A percentile compares a stretch with the other conserved stretches of the same genome.
Evolutionary conservation across 78 protist species (phyloP).

Genomic region (Paulinella micropora): DNA sequence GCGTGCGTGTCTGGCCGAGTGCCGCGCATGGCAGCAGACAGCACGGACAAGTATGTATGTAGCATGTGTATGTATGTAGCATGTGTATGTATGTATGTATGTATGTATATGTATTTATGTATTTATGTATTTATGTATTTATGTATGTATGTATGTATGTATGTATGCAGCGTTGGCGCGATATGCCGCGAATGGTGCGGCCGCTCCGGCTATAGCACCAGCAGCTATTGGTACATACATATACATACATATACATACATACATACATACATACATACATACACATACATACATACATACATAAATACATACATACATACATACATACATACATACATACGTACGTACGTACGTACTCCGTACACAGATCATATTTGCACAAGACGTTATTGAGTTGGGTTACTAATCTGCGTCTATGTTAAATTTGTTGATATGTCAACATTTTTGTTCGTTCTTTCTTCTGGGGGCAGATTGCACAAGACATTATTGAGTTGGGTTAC

Average conservation of each 20-base stretch:
- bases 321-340: not conserved
- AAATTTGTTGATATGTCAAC: too few species aligned
- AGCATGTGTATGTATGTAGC: not conserved
- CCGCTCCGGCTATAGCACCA: too few species aligned
- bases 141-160: not conserved
- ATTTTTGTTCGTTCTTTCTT: too few species aligned
- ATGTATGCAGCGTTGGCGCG: not conserved
- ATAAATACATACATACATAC: not conserved
- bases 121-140: not conserved
- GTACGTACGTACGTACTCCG: too few species aligned
- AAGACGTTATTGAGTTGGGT: too few species aligned
- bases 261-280: not conserved
- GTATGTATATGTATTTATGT: not conserved
- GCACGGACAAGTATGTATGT: not conserved
- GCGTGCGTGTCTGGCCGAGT: not conserved
- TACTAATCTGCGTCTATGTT: too few species aligned
- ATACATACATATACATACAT: not conserved
- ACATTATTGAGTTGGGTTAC: too few species aligned
- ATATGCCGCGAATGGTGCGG: too few species aligned
- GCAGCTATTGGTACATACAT: not conserved
- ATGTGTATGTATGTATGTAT: not conserved
- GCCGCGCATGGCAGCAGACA: not conserved
- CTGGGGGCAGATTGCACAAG: too few species aligned
- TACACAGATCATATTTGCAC: too few species aligned
- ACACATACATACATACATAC: not conserved